These are phyloP conservation scores for Nadsonia commutata DNA, from an alignment of 1,139 yeast species.

Conservation along the genomic window DNA sequence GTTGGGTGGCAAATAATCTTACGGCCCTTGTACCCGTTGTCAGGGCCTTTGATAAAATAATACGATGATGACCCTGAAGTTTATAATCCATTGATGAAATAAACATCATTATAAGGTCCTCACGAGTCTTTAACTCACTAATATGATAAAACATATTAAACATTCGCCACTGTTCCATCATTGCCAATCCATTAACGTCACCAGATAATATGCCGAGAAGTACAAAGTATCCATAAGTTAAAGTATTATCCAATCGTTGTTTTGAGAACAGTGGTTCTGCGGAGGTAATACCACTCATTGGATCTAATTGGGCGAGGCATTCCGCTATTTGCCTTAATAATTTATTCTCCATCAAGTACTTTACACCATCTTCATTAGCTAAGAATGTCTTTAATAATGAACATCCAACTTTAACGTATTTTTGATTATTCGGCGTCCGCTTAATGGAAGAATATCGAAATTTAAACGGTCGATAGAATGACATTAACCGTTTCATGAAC, in stretches of 20 bases:
- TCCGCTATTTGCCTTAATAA: conserved; percentile 78
- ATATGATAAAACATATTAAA: conserved; percentile 69
- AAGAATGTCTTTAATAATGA: conserved; percentile 55
- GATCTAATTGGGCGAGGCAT: conserved; percentile 74
- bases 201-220: conserved; percentile 61
- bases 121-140: conserved; percentile 39
- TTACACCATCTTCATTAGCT: conserved; percentile 48
- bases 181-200: conserved; percentile 43
- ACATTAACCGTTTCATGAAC: conserved; percentile 66
- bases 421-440: conserved; percentile 35
- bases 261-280: conserved; percentile 60
- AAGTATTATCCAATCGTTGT: conserved; percentile 43
- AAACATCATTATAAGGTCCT: conserved; percentile 42
- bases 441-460: conserved; percentile 59
- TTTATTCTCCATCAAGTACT: conserved; percentile 57
- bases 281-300: conserved; percentile 59
- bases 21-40: conserved; percentile 40
- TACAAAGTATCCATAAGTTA: conserved; percentile 63
- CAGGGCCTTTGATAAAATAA: conserved; percentile 50
- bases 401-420: conserved; percentile 58
- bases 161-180: conserved; percentile 71
- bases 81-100: conserved; percentile 49
- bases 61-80: conserved; percentile 52
- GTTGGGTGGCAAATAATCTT: conserved; percentile 41
- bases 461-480: conserved; percentile 86